Evolutionary conservation across 768 basidiomycete genomes (phyloP).

Genomic region (Suillus plorans): DNA sequence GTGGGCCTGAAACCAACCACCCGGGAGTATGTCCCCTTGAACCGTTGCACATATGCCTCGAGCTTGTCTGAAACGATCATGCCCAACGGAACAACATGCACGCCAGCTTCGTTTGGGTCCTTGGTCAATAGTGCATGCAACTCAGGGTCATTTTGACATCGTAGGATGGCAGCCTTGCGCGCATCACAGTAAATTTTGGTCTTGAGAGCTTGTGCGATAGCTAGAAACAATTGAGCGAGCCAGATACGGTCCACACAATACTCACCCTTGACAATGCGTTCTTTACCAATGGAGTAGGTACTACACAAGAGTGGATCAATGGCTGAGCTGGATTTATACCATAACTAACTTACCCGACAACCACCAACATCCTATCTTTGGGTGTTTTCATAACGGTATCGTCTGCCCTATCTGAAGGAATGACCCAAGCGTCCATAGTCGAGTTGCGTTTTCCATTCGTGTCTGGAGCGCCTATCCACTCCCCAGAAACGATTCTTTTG

Average conservation of each 20-base stretch:
- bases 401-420: slow-evolving; percentile 20
- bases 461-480: slow-evolving; percentile 28
- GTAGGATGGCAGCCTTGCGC: slow-evolving; percentile 78
- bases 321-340: background rate
- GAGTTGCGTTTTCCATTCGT: slow-evolving; percentile 24
- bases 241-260: background rate
- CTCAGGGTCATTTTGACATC: slow-evolving; percentile 83
- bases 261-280: slow-evolving; percentile 92
- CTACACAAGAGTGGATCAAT: slow-evolving; percentile 37
- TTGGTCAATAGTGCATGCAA: slow-evolving; percentile 74
- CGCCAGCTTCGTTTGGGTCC: slow-evolving; percentile 72
- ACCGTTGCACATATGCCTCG: slow-evolving; percentile 72
- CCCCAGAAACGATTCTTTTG: slow-evolving; percentile 49
- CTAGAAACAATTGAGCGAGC: slow-evolving; percentile 36
- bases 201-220: slow-evolving; percentile 77
- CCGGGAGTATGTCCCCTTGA: slow-evolving; percentile 66
- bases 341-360: slow-evolving; percentile 60
- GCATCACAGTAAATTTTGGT: slow-evolving; percentile 89
- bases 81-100: slow-evolving; percentile 84
- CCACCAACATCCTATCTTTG: slow-evolving; percentile 49
- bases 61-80: slow-evolving; percentile 76
- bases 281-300: slow-evolving; percentile 97
- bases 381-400: slow-evolving; percentile 37
- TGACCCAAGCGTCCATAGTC: slow-evolving; percentile 57
- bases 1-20: slow-evolving; percentile 89